Conservation (phyloP, 2,329 filamentous ascomycete genomes). For the Penicillium sumatraense region DNA sequence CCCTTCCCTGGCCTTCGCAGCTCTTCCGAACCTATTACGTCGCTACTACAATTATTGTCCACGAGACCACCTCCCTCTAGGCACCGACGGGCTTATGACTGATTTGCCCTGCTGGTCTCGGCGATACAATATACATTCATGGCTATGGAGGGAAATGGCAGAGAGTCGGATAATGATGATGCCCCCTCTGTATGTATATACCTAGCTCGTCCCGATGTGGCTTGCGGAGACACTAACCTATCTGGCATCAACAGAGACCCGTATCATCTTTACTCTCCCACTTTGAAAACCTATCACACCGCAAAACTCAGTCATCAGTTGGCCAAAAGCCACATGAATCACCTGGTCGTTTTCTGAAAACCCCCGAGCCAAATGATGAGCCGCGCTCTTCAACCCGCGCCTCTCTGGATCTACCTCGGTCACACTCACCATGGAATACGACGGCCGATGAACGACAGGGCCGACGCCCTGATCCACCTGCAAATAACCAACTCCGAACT, state of each 20-base stretch:
- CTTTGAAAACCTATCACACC: constrained; percentile 52
- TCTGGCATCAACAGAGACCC: constrained; percentile 41
- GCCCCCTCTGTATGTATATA: constrained; percentile 41
- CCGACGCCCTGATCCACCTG: constrained; percentile 25
- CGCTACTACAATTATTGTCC: neutral
- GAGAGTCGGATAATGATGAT: constrained; percentile 40
- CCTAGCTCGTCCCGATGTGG: constrained; percentile 14
- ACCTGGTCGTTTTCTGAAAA: constrained; percentile 32
- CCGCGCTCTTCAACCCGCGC: constrained; percentile 36
- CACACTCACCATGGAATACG: constrained; percentile 43
- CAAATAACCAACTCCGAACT: constrained; percentile 30
- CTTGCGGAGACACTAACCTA: constrained; percentile 19
- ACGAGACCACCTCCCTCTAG: constrained; percentile 2
- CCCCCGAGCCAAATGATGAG: constrained; percentile 39
- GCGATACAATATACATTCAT: constrained; percentile 29
- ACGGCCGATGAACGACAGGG: constrained; percentile 26
- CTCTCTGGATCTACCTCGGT: constrained; percentile 49
- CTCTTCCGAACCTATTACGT: neutral
- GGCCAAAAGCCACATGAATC: constrained; percentile 34
- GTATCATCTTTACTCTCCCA: constrained; percentile 55
- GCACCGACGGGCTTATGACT: constrained; percentile 35
- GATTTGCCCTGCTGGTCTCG: constrained; percentile 21
- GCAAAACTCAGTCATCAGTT: constrained; percentile 34
- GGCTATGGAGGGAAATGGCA: constrained; percentile 42
- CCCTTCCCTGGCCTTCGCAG: constrained; percentile 13